Percentiles rank a stretch among this genome's conserved stretches.
phyloP scores from a whole-genome alignment of 139 green algal genomes.

The Chlamydomonas sphaeroides region DNA sequence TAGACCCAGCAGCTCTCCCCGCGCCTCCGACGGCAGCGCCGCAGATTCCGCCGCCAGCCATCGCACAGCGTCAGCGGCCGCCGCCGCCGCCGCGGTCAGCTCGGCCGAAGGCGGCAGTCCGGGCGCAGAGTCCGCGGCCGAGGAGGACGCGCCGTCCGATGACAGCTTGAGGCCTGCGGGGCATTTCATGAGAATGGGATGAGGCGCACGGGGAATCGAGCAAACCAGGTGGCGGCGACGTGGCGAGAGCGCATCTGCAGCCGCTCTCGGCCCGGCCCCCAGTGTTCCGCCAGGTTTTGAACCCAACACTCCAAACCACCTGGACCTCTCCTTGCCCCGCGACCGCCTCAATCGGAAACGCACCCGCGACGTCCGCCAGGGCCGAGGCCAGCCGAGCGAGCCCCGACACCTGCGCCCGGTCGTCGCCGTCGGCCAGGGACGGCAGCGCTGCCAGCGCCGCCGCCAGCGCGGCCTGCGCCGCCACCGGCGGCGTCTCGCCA shows the following conservation, averaged over 20 bases:
- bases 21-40: slow-evolving; percentile 4
- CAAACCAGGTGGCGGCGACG: too few relatives aligned
- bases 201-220: too few relatives aligned
- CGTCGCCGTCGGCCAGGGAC: background rate
- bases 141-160: background rate
- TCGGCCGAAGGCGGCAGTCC: background rate
- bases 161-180: too few relatives aligned
- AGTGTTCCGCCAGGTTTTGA: background rate
- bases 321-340: background rate
- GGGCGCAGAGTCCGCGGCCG: background rate
- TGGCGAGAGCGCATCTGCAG: too few relatives aligned
- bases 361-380: slow-evolving; percentile 30
- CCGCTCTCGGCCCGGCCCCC: too few relatives aligned
- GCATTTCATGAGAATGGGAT: too few relatives aligned
- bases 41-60: slow-evolving; percentile 15
- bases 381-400: slow-evolving; percentile 9
- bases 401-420: slow-evolving; percentile 29
- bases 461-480: slow-evolving; percentile 14
- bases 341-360: background rate
- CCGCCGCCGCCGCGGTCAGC: background rate
- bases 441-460: slow-evolving; percentile 25
- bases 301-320: background rate
- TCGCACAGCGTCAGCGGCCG: slow-evolving; percentile 6
- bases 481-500: background rate
- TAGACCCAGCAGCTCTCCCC: slow-evolving; percentile 28